These are phyloP conservation scores for Raddia guianensis DNA, from an alignment of 176 grass and related monocot species.

Conservation along the genomic window DNA sequence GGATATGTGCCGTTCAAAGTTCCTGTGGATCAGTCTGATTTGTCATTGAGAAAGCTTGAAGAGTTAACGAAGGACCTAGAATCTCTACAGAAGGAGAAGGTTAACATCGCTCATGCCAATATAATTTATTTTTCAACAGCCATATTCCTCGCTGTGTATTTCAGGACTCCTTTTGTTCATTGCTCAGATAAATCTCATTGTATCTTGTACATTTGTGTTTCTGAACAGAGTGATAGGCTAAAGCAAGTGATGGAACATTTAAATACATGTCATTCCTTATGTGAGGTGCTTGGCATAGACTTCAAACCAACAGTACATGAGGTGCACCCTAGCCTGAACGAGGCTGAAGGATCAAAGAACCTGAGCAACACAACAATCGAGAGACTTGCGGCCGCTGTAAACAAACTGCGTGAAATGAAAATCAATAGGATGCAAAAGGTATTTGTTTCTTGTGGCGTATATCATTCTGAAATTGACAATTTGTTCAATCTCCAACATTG, in stretches of 20 bases:
- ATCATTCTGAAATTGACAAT: background rate
- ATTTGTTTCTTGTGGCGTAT: slow-evolving; percentile 23
- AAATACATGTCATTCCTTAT: slow-evolving; percentile 68
- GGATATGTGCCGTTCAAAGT: slow-evolving; percentile 58
- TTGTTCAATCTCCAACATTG: slow-evolving; percentile 13
- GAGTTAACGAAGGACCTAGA: slow-evolving; percentile 71
- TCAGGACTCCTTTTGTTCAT: background rate
- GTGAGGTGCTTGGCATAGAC: slow-evolving; percentile 73
- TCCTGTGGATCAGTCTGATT: slow-evolving; percentile 73
- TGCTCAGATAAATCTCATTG: slow-evolving; percentile 28
- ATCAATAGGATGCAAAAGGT: slow-evolving; percentile 90
- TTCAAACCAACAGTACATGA: slow-evolving; percentile 68
- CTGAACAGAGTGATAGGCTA: slow-evolving; percentile 66
- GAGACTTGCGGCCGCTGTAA: slow-evolving; percentile 53
- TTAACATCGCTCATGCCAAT: slow-evolving; percentile 39
- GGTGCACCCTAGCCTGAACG: slow-evolving; percentile 76
- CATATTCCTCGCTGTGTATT: background rate
- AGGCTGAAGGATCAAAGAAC: slow-evolving; percentile 77
- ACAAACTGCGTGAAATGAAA: slow-evolving; percentile 67
- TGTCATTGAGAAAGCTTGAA: slow-evolving; percentile 83
- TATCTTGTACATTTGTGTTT: slow-evolving; percentile 32
- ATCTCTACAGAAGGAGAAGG: slow-evolving; percentile 92
- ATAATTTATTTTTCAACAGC: slow-evolving; percentile 22
- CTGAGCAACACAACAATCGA: slow-evolving; percentile 71
- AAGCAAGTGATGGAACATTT: slow-evolving; percentile 78